phyloP scores from a whole-genome alignment of 1,284 basidiomycete genomes.

The Bothia castanella region DNA sequence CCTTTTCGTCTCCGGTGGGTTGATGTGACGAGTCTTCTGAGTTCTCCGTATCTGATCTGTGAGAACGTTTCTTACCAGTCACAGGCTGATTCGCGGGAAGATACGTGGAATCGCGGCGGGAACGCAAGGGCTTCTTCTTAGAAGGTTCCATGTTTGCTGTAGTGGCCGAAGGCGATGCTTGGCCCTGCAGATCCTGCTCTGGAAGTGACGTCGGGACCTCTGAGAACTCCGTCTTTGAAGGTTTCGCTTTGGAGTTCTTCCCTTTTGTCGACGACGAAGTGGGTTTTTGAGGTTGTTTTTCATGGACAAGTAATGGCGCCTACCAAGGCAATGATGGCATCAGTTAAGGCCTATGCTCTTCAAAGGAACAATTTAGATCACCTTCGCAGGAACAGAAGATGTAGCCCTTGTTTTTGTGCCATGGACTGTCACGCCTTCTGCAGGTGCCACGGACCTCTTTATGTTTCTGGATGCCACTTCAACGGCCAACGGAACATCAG shows the following conservation, averaged over 20 bases:
- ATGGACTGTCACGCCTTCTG: conserved; percentile 3
- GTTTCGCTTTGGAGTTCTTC: conserved; percentile 7
- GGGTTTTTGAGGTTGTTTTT: conserved; percentile 13
- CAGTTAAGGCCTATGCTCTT: conserved; percentile 1
- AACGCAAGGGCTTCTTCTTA: conserved; percentile 9
- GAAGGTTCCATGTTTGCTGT: conserved; percentile 3
- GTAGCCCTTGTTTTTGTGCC: conserved; percentile 6
- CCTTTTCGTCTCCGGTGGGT: conserved; percentile 7
- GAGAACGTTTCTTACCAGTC: conserved; percentile 21
- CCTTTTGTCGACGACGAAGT: conserved; percentile 8
- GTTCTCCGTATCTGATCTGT: conserved; percentile 29
- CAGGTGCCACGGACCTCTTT: conserved; percentile 14
- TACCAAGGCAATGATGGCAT: conserved; percentile 6
- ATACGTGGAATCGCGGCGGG: conserved; percentile 1
- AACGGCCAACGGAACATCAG: conserved; percentile 41
- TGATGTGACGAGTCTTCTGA: conserved; percentile 14
- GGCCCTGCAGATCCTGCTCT: conserved; percentile 30
- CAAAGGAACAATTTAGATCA: conserved; percentile 6
- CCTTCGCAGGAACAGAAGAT: conserved; percentile 17
- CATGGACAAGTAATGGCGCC: conserved; percentile 1
- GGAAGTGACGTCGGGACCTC: conserved; percentile 39
- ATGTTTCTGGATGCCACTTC: conserved; percentile 13
- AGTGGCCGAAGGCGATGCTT: neutral
- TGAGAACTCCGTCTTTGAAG: conserved; percentile 17
- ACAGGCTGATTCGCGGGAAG: conserved; percentile 6